A percentile compares a stretch with the other conserved stretches of the same genome.
These are phyloP conservation scores for Arthroderma uncinatum DNA, from an alignment of 2,329 filamentous ascomycete species.

Conservation along the genomic window DNA sequence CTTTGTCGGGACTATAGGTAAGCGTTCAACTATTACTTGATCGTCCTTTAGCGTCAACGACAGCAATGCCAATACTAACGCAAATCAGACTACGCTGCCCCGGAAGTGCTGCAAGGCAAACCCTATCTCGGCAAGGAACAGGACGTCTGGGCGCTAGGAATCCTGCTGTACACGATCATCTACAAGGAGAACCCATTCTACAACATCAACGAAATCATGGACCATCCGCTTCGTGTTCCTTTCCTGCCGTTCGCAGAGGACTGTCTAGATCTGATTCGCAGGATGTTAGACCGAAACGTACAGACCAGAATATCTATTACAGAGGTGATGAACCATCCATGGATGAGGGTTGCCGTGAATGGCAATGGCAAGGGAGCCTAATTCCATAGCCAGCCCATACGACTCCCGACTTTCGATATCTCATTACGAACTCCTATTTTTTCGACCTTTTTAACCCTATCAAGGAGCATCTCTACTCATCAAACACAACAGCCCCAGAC, in stretches of 20 bases:
- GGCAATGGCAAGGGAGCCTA: background rate
- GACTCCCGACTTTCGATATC: background rate
- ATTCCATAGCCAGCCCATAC: background rate
- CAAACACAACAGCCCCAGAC: background rate
- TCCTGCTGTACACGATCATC: constrained; percentile 93
- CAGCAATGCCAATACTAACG: background rate
- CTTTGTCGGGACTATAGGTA: constrained; percentile 96
- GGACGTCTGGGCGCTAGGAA: constrained; percentile 95
- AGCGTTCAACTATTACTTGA: constrained; percentile 24
- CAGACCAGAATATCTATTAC: constrained; percentile 72
- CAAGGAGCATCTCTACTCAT: no score
- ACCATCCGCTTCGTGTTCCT: constrained; percentile 83
- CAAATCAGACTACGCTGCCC: constrained; percentile 81
- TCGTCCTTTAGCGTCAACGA: background rate
- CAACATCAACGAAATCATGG: constrained; percentile 98
- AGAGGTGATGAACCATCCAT: constrained; percentile 79
- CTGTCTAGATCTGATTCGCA: constrained; percentile 79
- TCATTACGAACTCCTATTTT: background rate
- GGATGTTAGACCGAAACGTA: constrained; percentile 88
- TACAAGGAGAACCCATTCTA: constrained; percentile 99
- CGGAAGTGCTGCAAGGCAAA: constrained; percentile 88
- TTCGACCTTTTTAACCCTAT: background rate
- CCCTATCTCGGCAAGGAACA: constrained; percentile 93
- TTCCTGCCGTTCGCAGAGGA: constrained; percentile 58
- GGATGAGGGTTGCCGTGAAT: constrained; percentile 39